Base-by-base conservation (phyloP, 768 basidiomycete species). In the Xerocomellus dryophilus region DNA sequence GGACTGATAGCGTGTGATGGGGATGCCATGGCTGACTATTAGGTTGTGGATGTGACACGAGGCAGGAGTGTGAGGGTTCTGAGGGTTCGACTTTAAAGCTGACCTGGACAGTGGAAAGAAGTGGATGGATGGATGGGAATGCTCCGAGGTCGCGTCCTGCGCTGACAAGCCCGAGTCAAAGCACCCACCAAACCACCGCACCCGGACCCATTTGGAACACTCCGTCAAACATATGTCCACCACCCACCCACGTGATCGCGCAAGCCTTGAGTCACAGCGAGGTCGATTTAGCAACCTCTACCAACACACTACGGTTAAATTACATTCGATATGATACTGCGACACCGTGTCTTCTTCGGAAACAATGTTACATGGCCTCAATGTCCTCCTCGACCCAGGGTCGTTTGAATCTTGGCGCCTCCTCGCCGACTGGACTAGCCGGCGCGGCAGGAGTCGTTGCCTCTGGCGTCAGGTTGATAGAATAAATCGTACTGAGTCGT, bases 61-160 rank as follows among this genome's bases (percentile, higher is more conserved):
- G 21, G 38, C 4, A 12, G 41, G 21, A 35, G 38, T 42, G 42
- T 1, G 40, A 23, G 31, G 38, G 36, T 10, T 43, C 25, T n/a
- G n/a, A n/a, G n/a, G 36, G 36, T 10, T 43, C 25, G 36, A 39
- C 35, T 54, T 50, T 62, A 53, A 61, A 41, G 47, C 49, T 39
- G 10, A 11, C 14, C 42, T n/a, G 12, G 38, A 44, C 31, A 59
- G 58, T 56, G 32, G 58, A 61, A 56, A 51, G 49, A 50, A 47
- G 56, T 18, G 36, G 54, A 49, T 48, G 29, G 43, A 60, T 29
- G 44, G 49, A 50, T 58, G 54, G 47, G 50, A 52, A 53, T 43
- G 29, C 43, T 53, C 57, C 62, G 43, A 54, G 57, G 68, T 70
- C 70, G 70, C 71, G 70, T 73, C 70, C 70, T 62, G 70, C 70